Evolutionary conservation across 257 asterid species (phyloP).

Genomic region (Eustoma russellianum): DNA sequence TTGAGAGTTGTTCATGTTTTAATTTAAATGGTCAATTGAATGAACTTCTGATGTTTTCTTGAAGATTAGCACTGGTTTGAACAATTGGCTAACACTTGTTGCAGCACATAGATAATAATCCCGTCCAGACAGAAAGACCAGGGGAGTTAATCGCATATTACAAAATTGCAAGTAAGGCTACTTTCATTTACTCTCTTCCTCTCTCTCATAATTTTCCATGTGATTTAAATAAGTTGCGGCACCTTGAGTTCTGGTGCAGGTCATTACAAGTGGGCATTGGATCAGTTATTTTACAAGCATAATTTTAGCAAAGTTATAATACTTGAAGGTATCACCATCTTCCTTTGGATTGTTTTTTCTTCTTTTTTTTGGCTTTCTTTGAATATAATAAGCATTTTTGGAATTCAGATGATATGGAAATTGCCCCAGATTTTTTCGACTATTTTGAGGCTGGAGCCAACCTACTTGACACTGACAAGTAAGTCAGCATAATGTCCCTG

Average conservation of each 20-base stretch:
- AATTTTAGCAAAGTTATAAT: constrained; percentile 83
- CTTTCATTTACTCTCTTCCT: constrained; percentile 4
- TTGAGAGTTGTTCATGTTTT: too few relatives aligned
- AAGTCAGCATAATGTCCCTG: constrained; percentile 17
- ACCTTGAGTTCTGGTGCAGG: constrained; percentile 32
- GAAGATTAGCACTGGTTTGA: not conserved
- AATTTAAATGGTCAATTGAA: not conserved
- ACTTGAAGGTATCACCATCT: constrained; percentile 69
- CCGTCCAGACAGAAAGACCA: constrained; percentile 82
- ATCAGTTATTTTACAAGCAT: constrained; percentile 78
- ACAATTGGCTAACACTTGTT: constrained; percentile 9
- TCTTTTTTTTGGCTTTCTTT: constrained; percentile 12
- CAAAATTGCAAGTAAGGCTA: constrained; percentile 84
- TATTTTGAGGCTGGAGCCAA: constrained; percentile 94
- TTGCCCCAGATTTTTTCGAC: constrained; percentile 90
- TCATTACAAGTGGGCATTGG: constrained; percentile 99
- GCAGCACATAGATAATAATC: constrained; percentile 85
- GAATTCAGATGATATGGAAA: constrained; percentile 96
- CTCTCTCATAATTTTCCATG: not conserved
- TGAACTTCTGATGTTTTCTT: not conserved
- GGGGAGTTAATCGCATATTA: constrained; percentile 96
- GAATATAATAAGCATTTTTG: constrained; percentile 15
- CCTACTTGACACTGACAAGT: constrained; percentile 92
- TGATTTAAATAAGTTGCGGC: not conserved
- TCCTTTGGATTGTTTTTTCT: constrained; percentile 11